Base-by-base conservation (phyloP, 805 yeast genomes). In the Ogataea polymorpha region DNA sequence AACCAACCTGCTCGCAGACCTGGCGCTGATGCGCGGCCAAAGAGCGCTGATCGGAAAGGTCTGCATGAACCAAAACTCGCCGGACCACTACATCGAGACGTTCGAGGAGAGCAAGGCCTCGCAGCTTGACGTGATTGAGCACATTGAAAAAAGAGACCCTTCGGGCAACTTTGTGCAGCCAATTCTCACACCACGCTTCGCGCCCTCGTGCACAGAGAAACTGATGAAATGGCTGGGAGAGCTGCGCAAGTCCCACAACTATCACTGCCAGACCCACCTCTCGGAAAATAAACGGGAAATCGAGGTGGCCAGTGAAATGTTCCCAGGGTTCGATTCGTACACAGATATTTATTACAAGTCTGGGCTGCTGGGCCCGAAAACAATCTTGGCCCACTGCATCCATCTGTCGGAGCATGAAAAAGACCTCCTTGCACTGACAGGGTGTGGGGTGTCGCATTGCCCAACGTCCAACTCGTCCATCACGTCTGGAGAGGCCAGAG, bases 11-110 rank as follows among this genome's bases (percentile, higher is more conserved):
- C 74, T 93, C 54, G 96, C 95, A 2, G 84, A 82, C 44, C 59
- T 84, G 12, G 79, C 91, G 25, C 65, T 80, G 10, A 45, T 67
- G 28, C 51, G 66, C 23, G 96, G 96, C 27, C 98, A 90, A 63
- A 70, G 97, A 46, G 96, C 96, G 0, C 74, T 86, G 39, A 79
- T 93, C 27, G 99, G 99, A 4, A 82, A 91, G 53, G 96, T 88
- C 15, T 93, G 98, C 59, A 93, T 93, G 98, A 83, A 89, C 58
- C 74, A 77, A 46, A 82, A 86, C 64, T 77, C 87, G 1, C 95
- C 93, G 0, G 82, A 75, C 23, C 83, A 77, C 58, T 79, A 86
- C 60, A 59, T 68, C 31, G 90, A 86, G 53, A 66, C 79, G 1
- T 59, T 55, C 21, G 63, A 77, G 18, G 78, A 75, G 27, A 74